A percentile compares a stretch with the other conserved stretches of the same genome.
Conservation (phyloP, 495 filamentous ascomycete genomes). For the Pseudoneurospora amorphoporcata region DNA sequence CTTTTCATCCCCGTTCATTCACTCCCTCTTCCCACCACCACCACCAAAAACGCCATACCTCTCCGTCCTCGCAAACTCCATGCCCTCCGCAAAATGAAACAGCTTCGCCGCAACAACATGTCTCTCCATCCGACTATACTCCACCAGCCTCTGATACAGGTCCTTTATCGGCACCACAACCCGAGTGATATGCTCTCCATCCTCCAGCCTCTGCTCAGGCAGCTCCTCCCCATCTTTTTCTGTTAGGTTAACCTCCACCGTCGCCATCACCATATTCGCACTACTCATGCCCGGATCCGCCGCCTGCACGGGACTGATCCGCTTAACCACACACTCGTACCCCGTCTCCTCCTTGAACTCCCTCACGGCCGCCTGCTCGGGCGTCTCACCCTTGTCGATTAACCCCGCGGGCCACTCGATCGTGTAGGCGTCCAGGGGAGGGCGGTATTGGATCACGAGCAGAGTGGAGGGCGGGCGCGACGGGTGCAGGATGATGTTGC, state of each 20-base stretch:
- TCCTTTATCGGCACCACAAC: constrained; percentile 60
- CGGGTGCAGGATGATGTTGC: constrained; percentile 42
- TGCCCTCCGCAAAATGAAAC: constrained; percentile 36
- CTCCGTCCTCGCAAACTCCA: constrained; percentile 30
- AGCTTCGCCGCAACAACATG: constrained; percentile 31
- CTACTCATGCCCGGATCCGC: constrained; percentile 63
- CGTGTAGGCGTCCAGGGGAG: constrained; percentile 63
- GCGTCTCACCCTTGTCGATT: constrained; percentile 67
- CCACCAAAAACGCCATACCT: constrained; percentile 19
- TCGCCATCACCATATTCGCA: constrained; percentile 71
- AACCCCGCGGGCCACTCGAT: constrained; percentile 81
- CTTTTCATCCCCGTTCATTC: neutral
- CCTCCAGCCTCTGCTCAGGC: constrained; percentile 62
- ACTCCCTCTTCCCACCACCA: too few species aligned
- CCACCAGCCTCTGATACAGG: constrained; percentile 38
- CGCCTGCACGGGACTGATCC: constrained; percentile 26
- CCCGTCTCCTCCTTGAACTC: constrained; percentile 90
- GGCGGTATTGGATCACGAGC: constrained; percentile 56
- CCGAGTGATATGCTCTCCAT: constrained; percentile 74
- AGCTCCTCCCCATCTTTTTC: constrained; percentile 27
- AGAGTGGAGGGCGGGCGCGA: constrained; percentile 36
- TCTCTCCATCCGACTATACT: constrained; percentile 30
- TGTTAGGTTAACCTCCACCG: constrained; percentile 60
- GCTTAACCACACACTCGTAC: constrained; percentile 39
- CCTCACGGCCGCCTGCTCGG: constrained; percentile 68